phyloP scores from a whole-genome alignment of 345 rosid species.

The Combretum micranthum region DNA sequence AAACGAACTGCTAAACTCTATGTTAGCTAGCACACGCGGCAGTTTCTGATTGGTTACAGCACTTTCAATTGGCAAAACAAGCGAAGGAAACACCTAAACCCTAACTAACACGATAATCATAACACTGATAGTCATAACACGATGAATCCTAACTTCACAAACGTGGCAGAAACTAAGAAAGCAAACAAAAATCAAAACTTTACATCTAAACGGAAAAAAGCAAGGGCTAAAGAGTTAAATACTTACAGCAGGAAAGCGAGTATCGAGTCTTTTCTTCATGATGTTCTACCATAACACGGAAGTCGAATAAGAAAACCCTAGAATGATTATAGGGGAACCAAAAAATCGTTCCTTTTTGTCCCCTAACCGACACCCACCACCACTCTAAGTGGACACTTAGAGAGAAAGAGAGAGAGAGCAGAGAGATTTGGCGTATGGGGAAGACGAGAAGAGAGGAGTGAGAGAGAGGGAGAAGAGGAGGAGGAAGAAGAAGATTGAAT shows the following conservation, averaged over 20 bases:
- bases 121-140: neutral
- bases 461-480: too few relatives aligned
- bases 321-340: neutral
- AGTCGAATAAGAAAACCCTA: constrained; percentile 3
- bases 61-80: too few relatives aligned
- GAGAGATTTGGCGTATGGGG: too few relatives aligned
- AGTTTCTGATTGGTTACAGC: neutral
- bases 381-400: too few relatives aligned
- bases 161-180: neutral
- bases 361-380: too few relatives aligned
- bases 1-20: neutral
- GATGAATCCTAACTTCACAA: neutral
- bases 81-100: too few relatives aligned
- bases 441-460: too few relatives aligned
- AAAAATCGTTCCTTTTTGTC: too few relatives aligned
- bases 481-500: too few relatives aligned
- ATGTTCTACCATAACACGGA: neutral
- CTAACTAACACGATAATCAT: too few relatives aligned
- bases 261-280: constrained; percentile 45
- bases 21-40: neutral
- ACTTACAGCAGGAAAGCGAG: constrained; percentile 36
- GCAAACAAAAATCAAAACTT: neutral
- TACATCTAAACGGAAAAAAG: neutral
- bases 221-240: neutral
- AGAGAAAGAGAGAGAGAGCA: too few relatives aligned